Conservation (phyloP, 768 basidiomycete species). For the Nidularia sp. region DNA sequence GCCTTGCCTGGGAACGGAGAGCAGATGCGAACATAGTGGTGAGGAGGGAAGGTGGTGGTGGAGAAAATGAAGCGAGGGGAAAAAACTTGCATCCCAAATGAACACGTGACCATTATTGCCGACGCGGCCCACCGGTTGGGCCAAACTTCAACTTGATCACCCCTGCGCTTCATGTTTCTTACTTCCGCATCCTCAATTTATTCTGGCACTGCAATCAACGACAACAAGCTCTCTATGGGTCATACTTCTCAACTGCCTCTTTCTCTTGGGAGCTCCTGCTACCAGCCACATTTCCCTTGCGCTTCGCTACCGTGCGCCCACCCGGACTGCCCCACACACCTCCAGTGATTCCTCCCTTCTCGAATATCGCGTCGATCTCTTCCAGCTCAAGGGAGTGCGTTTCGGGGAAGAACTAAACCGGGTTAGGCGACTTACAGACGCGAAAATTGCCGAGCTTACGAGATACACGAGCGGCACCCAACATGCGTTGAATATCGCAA, state of each 20-base stretch:
- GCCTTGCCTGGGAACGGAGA: conserved; percentile 29
- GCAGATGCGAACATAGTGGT: conserved; percentile 31
- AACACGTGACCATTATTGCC: background rate
- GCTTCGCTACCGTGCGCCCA: conserved; percentile 22
- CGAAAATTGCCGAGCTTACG: background rate
- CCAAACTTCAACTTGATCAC: no score
- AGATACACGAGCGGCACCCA: conserved; percentile 29
- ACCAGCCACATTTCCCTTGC: no score
- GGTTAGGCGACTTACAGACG: background rate
- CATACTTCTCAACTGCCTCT: background rate
- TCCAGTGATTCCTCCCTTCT: conserved; percentile 36
- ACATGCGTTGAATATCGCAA: conserved; percentile 38
- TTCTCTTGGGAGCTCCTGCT: background rate
- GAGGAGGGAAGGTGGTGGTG: conserved; percentile 3
- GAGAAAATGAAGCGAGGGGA: background rate
- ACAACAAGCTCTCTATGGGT: no score
- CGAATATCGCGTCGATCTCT: conserved; percentile 33
- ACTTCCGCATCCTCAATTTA: no score
- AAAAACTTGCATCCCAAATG: background rate
- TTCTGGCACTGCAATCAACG: no score
- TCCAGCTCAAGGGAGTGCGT: conserved; percentile 34
- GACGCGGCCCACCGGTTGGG: no score
- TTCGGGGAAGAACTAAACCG: conserved; percentile 23
- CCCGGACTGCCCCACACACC: conserved; percentile 32
- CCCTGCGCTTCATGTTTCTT: no score